These are phyloP conservation scores for Rhizophagus prolifer DNA, from an alignment of 192 early-diverging fungal species.

Conservation along the genomic window DNA sequence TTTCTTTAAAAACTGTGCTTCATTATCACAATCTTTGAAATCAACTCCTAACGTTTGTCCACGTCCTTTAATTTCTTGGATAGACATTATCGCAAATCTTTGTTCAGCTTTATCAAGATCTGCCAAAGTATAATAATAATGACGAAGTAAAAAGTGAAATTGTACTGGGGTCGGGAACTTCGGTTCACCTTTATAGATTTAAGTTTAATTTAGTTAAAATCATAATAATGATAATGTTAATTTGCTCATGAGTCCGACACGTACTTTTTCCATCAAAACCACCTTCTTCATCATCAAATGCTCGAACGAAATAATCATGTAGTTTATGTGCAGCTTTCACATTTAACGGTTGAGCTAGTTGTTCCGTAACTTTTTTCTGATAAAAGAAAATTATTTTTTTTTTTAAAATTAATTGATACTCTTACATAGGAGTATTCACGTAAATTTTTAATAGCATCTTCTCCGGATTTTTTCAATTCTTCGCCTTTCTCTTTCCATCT, in stretches of 20 bases:
- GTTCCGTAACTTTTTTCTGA: slow-evolving; percentile 15
- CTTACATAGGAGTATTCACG: slow-evolving; percentile 20
- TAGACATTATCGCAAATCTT: slow-evolving; percentile 9
- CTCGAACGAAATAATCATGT: slow-evolving; percentile 38
- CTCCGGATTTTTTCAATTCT: slow-evolving; percentile 35
- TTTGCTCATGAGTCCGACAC: not conserved
- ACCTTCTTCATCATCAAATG: slow-evolving; percentile 50
- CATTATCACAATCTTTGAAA: slow-evolving; percentile 24
- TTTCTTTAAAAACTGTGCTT: slow-evolving; percentile 25
- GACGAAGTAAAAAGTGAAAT: slow-evolving; percentile 55
- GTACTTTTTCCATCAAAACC: slow-evolving; percentile 47
- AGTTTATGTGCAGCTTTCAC: slow-evolving; percentile 33
- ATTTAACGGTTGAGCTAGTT: slow-evolving; percentile 5
- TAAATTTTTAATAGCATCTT: slow-evolving; percentile 44
- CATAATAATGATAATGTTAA: too few relatives aligned
- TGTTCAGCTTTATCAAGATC: slow-evolving; percentile 7
- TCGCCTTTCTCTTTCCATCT: slow-evolving; percentile 47
- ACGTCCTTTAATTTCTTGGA: slow-evolving; percentile 14
- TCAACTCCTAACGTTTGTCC: slow-evolving; percentile 24
- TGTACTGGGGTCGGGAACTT: slow-evolving; percentile 64
- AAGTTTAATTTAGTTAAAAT: too few relatives aligned
- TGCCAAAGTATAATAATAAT: slow-evolving; percentile 34
- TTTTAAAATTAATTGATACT: not conserved
- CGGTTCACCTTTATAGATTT: slow-evolving; percentile 38
- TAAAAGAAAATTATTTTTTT: not conserved